A percentile compares a stretch with the other conserved stretches of the same genome.
These are phyloP conservation scores for Camelina hispida DNA, from an alignment of 345 rosid species.

Conservation along the genomic window DNA sequence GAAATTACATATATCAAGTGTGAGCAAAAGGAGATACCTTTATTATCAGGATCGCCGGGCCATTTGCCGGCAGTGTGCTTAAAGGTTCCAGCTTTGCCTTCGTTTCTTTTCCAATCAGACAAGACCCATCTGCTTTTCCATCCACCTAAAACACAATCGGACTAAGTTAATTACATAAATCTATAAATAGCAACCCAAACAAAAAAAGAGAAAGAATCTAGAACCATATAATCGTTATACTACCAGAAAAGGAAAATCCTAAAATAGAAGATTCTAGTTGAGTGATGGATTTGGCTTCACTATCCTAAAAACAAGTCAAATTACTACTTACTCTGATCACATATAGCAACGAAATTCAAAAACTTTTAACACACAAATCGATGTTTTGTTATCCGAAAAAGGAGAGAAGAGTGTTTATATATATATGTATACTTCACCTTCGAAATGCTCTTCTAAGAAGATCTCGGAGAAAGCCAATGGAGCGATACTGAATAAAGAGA, in stretches of 20 bases:
- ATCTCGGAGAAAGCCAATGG: slow-evolving; percentile 52
- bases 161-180: slow-evolving; percentile 7
- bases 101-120: slow-evolving; percentile 85
- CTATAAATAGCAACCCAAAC: slow-evolving; percentile 19
- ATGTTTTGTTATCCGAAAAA: not conserved
- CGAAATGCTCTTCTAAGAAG: slow-evolving; percentile 60
- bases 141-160: slow-evolving; percentile 59
- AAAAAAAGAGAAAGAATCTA: not conserved
- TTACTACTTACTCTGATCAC: not conserved
- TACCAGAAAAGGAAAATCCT: slow-evolving; percentile 25
- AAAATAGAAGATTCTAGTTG: slow-evolving; percentile 18
- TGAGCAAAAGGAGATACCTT: slow-evolving; percentile 51
- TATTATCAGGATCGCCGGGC: slow-evolving; percentile 82
- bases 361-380: not conserved
- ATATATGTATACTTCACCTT: slow-evolving; percentile 48
- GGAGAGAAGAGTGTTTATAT: not conserved
- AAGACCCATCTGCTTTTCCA: slow-evolving; percentile 93
- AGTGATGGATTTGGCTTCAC: slow-evolving; percentile 22
- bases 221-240: slow-evolving; percentile 5
- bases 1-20: not conserved
- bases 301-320: slow-evolving; percentile 9
- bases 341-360: not conserved
- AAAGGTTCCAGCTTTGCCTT: slow-evolving; percentile 85
- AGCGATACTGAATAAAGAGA: slow-evolving; percentile 35
- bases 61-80: slow-evolving; percentile 86